Evolutionary conservation across 768 basidiomycete species (phyloP).

Genomic region (Lentinula sp.): DNA sequence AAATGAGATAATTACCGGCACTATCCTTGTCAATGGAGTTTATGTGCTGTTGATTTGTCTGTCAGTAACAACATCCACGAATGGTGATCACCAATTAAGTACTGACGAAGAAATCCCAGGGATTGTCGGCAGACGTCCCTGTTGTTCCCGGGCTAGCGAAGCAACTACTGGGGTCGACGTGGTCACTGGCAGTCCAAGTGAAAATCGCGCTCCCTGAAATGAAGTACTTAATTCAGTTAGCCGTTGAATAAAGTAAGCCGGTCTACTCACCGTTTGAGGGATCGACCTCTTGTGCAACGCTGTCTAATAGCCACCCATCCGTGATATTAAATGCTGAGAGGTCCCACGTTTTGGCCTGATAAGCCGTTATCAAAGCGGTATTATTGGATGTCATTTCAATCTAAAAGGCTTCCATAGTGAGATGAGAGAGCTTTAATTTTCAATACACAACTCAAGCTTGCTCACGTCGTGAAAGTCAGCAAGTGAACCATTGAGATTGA

Average conservation of each 20-base stretch:
- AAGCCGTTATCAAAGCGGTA: slow-evolving; percentile 2
- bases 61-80: not conserved
- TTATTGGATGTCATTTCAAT: not conserved
- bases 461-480: slow-evolving; percentile 7
- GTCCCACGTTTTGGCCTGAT: slow-evolving; percentile 1
- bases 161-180: not conserved
- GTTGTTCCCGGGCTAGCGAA: not conserved
- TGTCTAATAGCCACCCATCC: slow-evolving; percentile 2
- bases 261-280: not conserved
- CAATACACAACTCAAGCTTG: not conserved
- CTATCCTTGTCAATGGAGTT: slow-evolving; percentile 10
- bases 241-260: not conserved
- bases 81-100: not conserved
- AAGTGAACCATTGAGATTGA: not conserved
- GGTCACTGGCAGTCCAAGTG: slow-evolving; percentile 5
- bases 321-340: not conserved
- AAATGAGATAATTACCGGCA: slow-evolving; percentile 13
- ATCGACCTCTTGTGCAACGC: slow-evolving; percentile 2
- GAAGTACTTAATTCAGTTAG: not conserved
- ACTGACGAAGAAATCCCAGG: slow-evolving; percentile 5
- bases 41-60: not conserved
- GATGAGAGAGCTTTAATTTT: not conserved
- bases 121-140: not conserved
- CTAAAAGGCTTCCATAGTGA: not conserved
- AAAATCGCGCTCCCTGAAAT: not conserved